Percentiles rank a stretch among this genome's conserved stretches.
Conservation (phyloP, 768 basidiomycete species). For the Leccinum fibrillosum region DNA sequence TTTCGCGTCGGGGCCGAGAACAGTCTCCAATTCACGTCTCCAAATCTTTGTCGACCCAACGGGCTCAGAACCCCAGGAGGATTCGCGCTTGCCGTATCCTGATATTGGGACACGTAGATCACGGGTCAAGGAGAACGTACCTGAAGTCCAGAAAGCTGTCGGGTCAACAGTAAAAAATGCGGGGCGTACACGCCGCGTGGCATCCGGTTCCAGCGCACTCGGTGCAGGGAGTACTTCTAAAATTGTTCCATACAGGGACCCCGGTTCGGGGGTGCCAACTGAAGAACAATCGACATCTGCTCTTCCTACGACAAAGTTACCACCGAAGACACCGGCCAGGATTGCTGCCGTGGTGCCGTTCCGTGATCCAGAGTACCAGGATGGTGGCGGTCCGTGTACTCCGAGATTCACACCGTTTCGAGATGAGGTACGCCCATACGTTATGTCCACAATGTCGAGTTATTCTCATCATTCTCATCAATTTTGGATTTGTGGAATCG, state of each 20-base stretch:
- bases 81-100: conserved; percentile 51
- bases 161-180: conserved; percentile 67
- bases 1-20: conserved; percentile 31
- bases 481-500: conserved; percentile 1
- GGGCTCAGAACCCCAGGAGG: conserved; percentile 46
- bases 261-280: conserved; percentile 40
- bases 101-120: conserved; percentile 77
- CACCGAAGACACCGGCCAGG: conserved; percentile 34
- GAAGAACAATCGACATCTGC: conserved; percentile 29
- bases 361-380: conserved; percentile 32
- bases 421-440: conserved; percentile 54
- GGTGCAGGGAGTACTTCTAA: conserved; percentile 41
- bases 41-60: conserved; percentile 73
- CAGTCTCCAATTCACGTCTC: conserved; percentile 54
- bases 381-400: conserved; percentile 38
- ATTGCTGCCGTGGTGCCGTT: conserved; percentile 37
- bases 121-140: conserved; percentile 75
- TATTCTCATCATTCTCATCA: conserved; percentile 5
- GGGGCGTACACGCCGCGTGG: conserved; percentile 52
- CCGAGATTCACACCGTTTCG: conserved; percentile 69
- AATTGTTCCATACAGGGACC: conserved; percentile 66
- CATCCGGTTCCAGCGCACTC: conserved; percentile 31
- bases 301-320: conserved; percentile 29
- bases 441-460: conserved; percentile 2
- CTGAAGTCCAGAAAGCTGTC: conserved; percentile 62